A percentile compares a stretch with the other conserved stretches of the same genome.
These are phyloP conservation scores for Diutina scorzettiae DNA, from an alignment of 1,139 yeast genomes.

Conservation along the genomic window DNA sequence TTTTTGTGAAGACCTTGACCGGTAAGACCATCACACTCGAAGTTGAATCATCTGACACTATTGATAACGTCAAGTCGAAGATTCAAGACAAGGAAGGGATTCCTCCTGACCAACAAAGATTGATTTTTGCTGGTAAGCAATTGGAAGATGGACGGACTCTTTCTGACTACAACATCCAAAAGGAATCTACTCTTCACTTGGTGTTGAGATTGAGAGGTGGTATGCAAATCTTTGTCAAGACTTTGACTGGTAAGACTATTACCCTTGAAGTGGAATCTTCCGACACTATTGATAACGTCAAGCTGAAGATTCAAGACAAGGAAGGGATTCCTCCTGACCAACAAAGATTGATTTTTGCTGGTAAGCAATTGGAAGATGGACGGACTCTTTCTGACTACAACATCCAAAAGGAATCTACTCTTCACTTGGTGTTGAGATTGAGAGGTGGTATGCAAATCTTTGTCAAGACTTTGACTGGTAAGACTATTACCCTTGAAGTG, in stretches of 20 bases:
- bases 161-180: slow-evolving; percentile 13
- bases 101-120: slow-evolving; percentile 13
- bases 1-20: slow-evolving; percentile 13
- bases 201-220: slow-evolving; percentile 58
- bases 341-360: slow-evolving; percentile 87
- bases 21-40: slow-evolving; percentile 13
- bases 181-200: slow-evolving; percentile 26
- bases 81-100: slow-evolving; percentile 13
- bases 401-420: slow-evolving; percentile 60
- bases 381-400: slow-evolving; percentile 56
- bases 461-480: slow-evolving; percentile 69
- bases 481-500: slow-evolving; percentile 86
- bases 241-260: slow-evolving; percentile 69
- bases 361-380: slow-evolving; percentile 85
- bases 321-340: slow-evolving; percentile 95
- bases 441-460: slow-evolving; percentile 42
- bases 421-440: slow-evolving; percentile 79
- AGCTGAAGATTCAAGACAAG: slow-evolving; percentile 88
- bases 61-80: slow-evolving; percentile 12
- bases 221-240: slow-evolving; percentile 72
- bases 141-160: slow-evolving; percentile 13
- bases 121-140: slow-evolving; percentile 13
- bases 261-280: slow-evolving; percentile 92
- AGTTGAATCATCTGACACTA: slow-evolving; percentile 12
- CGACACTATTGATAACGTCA: slow-evolving; percentile 90